These are phyloP conservation scores for Candolleomyces eurysporus DNA, from an alignment of 768 basidiomycete genomes.

Conservation along the genomic window DNA sequence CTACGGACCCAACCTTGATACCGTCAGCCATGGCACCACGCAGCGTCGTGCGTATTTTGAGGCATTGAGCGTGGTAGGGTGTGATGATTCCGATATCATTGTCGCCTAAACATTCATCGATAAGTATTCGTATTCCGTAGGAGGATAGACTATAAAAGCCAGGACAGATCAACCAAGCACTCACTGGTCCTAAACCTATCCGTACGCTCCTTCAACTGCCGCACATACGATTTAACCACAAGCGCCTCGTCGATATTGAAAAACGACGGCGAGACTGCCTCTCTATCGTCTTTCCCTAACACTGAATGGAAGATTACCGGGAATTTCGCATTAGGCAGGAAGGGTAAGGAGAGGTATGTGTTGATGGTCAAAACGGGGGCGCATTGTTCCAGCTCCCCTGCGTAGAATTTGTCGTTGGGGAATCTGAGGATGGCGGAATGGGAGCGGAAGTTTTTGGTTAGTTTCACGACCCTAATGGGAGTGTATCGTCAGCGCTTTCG, in stretches of 20 bases:
- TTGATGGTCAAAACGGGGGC: conserved; percentile 42
- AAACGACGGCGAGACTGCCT: conserved; percentile 66
- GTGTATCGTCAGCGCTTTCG: no score
- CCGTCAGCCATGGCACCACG: conserved; percentile 27
- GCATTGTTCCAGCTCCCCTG: conserved; percentile 46
- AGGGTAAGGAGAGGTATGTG: conserved; percentile 34
- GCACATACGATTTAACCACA: conserved; percentile 51
- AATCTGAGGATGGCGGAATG: conserved; percentile 59
- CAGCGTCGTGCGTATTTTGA: conserved; percentile 42
- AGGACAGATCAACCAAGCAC: conserved; percentile 8
- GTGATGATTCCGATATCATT: no score
- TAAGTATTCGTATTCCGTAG: no score
- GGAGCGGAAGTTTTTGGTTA: conserved; percentile 65
- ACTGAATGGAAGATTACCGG: conserved; percentile 64
- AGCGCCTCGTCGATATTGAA: conserved; percentile 64
- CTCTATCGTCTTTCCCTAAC: conserved; percentile 61
- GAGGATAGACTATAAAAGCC: no score
- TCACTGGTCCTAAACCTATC: conserved; percentile 39
- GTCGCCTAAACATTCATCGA: no score
- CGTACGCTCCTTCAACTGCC: conserved; percentile 29
- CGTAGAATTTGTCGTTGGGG: conserved; percentile 62
- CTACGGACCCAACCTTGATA: conserved; percentile 63
- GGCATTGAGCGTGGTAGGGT: conserved; percentile 54
- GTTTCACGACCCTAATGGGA: conserved; percentile 38
- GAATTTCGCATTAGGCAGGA: conserved; percentile 44